A percentile compares a stretch with the other conserved stretches of the same genome.
phyloP scores from a whole-genome alignment of 768 basidiomycete species.

The Glaciozyma martinii region DNA sequence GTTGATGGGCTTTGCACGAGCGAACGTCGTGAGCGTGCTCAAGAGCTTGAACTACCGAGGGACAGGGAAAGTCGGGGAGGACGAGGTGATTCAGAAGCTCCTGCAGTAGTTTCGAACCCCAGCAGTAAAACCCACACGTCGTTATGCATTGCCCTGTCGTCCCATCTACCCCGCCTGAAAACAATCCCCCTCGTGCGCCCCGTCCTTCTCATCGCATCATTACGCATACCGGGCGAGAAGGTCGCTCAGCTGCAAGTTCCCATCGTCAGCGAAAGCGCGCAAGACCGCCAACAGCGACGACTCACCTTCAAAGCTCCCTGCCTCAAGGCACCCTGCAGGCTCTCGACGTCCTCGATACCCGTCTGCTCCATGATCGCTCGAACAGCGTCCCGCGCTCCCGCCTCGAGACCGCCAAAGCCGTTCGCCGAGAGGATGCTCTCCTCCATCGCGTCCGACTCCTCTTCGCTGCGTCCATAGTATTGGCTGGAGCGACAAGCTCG shows the following conservation, averaged over 20 bases:
- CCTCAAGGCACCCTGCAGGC: constrained; percentile 75
- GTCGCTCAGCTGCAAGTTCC: constrained; percentile 14
- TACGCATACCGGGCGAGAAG: constrained; percentile 22
- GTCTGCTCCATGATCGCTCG: constrained; percentile 50
- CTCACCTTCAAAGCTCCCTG: constrained; percentile 71
- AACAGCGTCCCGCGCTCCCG: constrained; percentile 66
- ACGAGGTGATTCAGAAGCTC: not conserved
- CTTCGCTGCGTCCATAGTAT: constrained; percentile 87
- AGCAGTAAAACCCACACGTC: not conserved
- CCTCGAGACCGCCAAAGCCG: constrained; percentile 51
- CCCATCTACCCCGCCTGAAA: not conserved
- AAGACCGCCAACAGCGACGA: constrained; percentile 4
- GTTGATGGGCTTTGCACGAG: not conserved
- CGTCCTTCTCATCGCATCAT: no score
- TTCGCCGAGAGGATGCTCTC: constrained; percentile 46
- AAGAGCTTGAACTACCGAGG: not conserved
- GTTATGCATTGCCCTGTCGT: not conserved
- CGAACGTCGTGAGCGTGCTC: not conserved
- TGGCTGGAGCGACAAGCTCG: constrained; percentile 42
- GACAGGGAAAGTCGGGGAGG: not conserved
- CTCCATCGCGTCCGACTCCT: constrained; percentile 42
- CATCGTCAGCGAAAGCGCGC: not conserved
- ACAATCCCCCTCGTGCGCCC: not conserved
- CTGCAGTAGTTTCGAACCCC: not conserved
- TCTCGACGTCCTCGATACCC: constrained; percentile 43